These are phyloP conservation scores for Amphicarpaea edgeworthii DNA, from an alignment of 306 rosid species.

Conservation along the genomic window DNA sequence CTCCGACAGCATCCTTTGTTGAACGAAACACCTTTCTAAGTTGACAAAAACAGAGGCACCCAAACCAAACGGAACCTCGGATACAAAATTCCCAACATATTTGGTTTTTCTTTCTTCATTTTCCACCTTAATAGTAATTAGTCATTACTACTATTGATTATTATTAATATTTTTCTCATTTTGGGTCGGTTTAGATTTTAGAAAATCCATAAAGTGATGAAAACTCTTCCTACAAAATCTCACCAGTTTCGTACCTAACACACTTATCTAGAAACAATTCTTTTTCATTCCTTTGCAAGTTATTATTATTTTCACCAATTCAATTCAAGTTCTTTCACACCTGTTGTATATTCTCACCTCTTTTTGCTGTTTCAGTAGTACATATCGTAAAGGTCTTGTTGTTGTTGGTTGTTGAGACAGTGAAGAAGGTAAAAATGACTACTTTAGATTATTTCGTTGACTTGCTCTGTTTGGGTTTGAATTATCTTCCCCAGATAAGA, in stretches of 20 bases:
- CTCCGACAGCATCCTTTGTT: conserved; percentile 56
- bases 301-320: conserved; percentile 28
- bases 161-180: background rate
- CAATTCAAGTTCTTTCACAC: conserved; percentile 24
- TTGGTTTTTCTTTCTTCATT: background rate
- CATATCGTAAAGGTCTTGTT: conserved; percentile 34
- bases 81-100: conserved; percentile 38
- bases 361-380: background rate
- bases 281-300: conserved; percentile 17
- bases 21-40: conserved; percentile 48
- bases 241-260: conserved; percentile 67
- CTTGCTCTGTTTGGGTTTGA: conserved; percentile 38
- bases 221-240: conserved; percentile 55
- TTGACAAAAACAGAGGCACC: conserved; percentile 38
- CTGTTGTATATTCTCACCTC: conserved; percentile 28
- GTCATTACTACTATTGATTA: background rate
- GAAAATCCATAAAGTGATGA: conserved; percentile 42
- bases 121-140: background rate
- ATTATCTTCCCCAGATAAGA: conserved; percentile 30
- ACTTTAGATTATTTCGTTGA: conserved; percentile 42
- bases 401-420: conserved; percentile 54
- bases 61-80: conserved; percentile 51
- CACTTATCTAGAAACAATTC: conserved; percentile 31
- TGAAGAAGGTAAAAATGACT: conserved; percentile 46
- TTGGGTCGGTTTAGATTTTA: conserved; percentile 54